Base-by-base conservation (phyloP, 2,329 filamentous ascomycete species). In the Elsinoe arachidis region DNA sequence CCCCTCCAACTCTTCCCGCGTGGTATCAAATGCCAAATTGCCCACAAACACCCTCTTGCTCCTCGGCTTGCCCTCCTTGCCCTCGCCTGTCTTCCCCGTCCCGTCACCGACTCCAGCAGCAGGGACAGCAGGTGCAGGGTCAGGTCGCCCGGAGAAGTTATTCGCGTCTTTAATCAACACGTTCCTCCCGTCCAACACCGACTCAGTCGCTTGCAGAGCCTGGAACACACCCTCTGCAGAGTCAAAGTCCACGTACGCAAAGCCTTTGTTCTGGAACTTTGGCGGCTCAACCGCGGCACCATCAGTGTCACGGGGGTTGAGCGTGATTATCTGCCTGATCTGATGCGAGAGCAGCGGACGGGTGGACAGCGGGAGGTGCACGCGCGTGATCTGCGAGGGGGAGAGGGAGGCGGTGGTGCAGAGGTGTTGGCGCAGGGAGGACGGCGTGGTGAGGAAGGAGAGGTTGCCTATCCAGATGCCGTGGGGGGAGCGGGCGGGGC, bases 391-490 rank as follows among this genome's bases (percentile, higher is more conserved):
- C 61, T 84, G 81, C 51, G 83, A 80, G 57, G 83, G 79, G 10
- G 68, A 66, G 59, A 81, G 77, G 15, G 69, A 66, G 5, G 84
- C 84, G 68, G 84, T 82, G 37, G 84, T 80, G 34, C 86, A 80
- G n/a, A 99, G 75, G 80, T 95, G 97, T 60, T 80, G 81, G 66
- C 86, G 84, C 51, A 99, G 75, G 61, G 90, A 84, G 11, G 82
- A 76, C 59, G 86, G 84, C 44, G 87, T 93, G 39, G 86, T 78
- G 47, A 81, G 83, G 77, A 92, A 99, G n/a, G 87, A 83, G 61
- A 99, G 74, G 72, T 99, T 99, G 65, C 95, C 93, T 65, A 99
- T 88, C 93, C 93, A 99, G 63, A 99, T 83, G 61, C 90, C 89
- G 71, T 90, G 84, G 15, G 88, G 84, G 9, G 90, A 93, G 59